Conservation (phyloP, 768 basidiomycete genomes). For the Nidula microcarpa region DNA sequence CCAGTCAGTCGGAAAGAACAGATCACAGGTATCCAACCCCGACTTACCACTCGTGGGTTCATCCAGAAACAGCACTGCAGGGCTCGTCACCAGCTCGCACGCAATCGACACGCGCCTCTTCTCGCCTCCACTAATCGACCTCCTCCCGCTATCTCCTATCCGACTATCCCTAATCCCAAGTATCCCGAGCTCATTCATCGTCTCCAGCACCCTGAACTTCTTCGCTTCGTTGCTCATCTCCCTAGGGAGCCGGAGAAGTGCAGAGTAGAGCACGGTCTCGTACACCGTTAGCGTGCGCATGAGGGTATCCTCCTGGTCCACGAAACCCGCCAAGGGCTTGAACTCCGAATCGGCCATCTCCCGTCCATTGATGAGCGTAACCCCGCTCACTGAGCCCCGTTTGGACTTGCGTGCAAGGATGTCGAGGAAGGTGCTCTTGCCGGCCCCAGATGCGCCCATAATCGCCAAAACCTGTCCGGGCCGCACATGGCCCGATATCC, state of each 20-base stretch:
- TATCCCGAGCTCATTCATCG: constrained; percentile 94
- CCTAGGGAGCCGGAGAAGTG: constrained; percentile 82
- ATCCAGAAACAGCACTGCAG: constrained; percentile 93
- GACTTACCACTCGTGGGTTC: constrained; percentile 91
- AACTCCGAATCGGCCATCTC: constrained; percentile 72
- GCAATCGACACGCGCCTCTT: constrained; percentile 96
- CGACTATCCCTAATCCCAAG: constrained; percentile 84
- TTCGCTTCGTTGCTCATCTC: constrained; percentile 98
- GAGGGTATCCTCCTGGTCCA: constrained; percentile 97
- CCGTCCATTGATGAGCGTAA: constrained; percentile 83
- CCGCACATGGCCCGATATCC: constrained; percentile 78
- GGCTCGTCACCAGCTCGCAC: constrained; percentile 96
- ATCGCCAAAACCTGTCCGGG: constrained; percentile 93
- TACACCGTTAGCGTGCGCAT: constrained; percentile 98
- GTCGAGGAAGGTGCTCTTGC: constrained; percentile 95
- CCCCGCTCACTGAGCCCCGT: constrained; percentile 70
- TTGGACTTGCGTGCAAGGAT: constrained; percentile 92
- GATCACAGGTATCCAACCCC: too few relatives aligned
- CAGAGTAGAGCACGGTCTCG: constrained; percentile 94
- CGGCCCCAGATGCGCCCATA: constrained; percentile 96
- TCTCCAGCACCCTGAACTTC: constrained; percentile 90
- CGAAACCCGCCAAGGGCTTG: constrained; percentile 87
- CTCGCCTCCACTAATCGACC: constrained; percentile 96
- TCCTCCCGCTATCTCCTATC: constrained; percentile 82
- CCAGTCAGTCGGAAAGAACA: too few relatives aligned